Evolutionary conservation across 2,329 filamentous ascomycete species (phyloP).

Genomic region (Cadophora sp.): DNA sequence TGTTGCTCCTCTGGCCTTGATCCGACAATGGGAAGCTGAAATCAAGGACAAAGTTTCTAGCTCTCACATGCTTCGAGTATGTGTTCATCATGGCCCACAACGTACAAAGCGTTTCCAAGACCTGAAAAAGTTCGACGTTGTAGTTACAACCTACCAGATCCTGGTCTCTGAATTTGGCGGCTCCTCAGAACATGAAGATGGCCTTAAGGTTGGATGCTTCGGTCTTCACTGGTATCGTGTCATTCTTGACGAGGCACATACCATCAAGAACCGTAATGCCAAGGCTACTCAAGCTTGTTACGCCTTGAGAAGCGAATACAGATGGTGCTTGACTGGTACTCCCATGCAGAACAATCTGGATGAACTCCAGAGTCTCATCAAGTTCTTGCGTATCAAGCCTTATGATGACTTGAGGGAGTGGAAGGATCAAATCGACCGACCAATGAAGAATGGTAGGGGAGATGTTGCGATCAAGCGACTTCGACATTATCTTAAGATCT

Average conservation of each 20-base stretch:
- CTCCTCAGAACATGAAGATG: slow-evolving; percentile 65
- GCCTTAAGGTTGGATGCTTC: slow-evolving; percentile 81
- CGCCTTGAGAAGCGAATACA: slow-evolving; percentile 82
- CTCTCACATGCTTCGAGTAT: slow-evolving; percentile 76
- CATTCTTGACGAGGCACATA: slow-evolving; percentile 95
- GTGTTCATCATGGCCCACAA: slow-evolving; percentile 88
- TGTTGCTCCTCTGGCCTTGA: slow-evolving; percentile 89
- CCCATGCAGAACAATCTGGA: slow-evolving; percentile 99
- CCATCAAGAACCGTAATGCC: slow-evolving; percentile 97
- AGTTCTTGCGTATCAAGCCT: slow-evolving; percentile 89
- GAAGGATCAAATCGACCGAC: slow-evolving; percentile 89
- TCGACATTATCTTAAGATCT: slow-evolving; percentile 84
- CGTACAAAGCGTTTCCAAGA: slow-evolving; percentile 81
- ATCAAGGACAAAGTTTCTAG: slow-evolving; percentile 81
- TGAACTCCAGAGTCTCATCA: slow-evolving; percentile 91
- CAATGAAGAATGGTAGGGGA: slow-evolving; percentile 88
- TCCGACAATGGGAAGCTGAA: slow-evolving; percentile 96
- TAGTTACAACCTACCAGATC: slow-evolving; percentile 97
- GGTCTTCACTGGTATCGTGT: slow-evolving; percentile 94
- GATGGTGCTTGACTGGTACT: slow-evolving; percentile 96
- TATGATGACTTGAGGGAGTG: slow-evolving; percentile 86
- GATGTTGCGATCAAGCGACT: slow-evolving; percentile 87
- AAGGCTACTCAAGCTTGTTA: slow-evolving; percentile 95
- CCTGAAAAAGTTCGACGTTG: slow-evolving; percentile 86
- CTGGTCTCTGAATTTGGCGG: slow-evolving; percentile 87